Evolutionary conservation across 371 early-diverging fungal genomes (phyloP).

Genomic region (Apophysomyces ossiformis): DNA sequence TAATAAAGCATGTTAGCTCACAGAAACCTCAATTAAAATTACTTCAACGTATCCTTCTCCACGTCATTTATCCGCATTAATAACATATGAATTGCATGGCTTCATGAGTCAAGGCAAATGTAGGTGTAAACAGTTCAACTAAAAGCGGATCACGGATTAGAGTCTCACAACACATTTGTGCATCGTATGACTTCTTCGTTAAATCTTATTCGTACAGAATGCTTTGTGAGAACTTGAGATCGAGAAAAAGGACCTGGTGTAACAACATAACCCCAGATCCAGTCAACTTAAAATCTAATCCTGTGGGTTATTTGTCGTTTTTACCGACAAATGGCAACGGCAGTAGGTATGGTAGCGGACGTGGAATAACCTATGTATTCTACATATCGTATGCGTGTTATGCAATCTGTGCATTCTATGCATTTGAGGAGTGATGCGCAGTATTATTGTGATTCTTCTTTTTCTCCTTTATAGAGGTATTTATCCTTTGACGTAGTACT

Average conservation of each 20-base stretch:
- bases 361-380: too few relatives aligned
- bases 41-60: too few relatives aligned
- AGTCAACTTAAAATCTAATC: background rate
- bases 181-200: background rate
- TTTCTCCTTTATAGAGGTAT: too few relatives aligned
- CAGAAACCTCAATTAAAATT: too few relatives aligned
- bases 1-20: too few relatives aligned
- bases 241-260: conserved; percentile 6
- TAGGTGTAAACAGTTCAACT: background rate
- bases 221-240: conserved; percentile 6
- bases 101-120: too few relatives aligned
- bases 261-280: background rate
- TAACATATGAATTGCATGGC: too few relatives aligned
- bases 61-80: too few relatives aligned
- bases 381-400: background rate
- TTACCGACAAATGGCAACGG: background rate
- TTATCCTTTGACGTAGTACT: too few relatives aligned
- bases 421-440: background rate
- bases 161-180: background rate
- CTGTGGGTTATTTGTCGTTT: background rate
- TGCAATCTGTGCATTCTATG: background rate
- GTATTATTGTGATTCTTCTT: too few relatives aligned
- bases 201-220: background rate
- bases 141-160: background rate
- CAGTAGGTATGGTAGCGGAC: background rate